Percentiles rank a stretch among this genome's conserved stretches.
phyloP scores from a whole-genome alignment of 2,329 filamentous ascomycete genomes.

The Fusarium agapanthi region DNA sequence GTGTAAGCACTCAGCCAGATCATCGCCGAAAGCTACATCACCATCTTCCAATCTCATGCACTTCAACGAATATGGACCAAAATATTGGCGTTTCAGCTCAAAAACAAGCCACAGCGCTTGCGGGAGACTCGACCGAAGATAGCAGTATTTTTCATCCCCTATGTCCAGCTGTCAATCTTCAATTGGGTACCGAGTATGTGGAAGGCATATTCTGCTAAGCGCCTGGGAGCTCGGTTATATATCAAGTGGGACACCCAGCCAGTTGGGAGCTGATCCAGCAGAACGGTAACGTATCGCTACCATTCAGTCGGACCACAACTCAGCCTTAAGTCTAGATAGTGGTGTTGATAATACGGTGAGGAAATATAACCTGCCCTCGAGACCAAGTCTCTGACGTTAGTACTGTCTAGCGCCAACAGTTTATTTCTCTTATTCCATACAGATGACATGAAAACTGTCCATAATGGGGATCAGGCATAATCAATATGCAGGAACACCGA shows the following conservation, averaged over 20 bases:
- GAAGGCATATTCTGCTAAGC: conserved; percentile 2
- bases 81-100: not conserved
- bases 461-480: not conserved
- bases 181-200: not conserved
- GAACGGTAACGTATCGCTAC: not conserved
- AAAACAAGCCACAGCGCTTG: not conserved
- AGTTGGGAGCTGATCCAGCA: not conserved
- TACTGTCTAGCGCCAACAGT: not conserved
- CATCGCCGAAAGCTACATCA: not conserved
- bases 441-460: not conserved
- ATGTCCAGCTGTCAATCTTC: not conserved
- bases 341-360: not conserved
- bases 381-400: not conserved
- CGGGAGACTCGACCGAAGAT: not conserved
- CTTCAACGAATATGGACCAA: not conserved
- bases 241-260: not conserved
- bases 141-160: not conserved
- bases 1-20: not conserved
- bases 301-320: not conserved
- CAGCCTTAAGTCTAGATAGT: not conserved
- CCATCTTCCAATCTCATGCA: not conserved
- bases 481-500: not conserved
- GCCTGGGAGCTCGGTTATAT: not conserved
- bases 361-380: not conserved
- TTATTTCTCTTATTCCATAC: not conserved